Conservation (phyloP, 352 stramenopile genomes). For the Phytophthora capsici region DNA sequence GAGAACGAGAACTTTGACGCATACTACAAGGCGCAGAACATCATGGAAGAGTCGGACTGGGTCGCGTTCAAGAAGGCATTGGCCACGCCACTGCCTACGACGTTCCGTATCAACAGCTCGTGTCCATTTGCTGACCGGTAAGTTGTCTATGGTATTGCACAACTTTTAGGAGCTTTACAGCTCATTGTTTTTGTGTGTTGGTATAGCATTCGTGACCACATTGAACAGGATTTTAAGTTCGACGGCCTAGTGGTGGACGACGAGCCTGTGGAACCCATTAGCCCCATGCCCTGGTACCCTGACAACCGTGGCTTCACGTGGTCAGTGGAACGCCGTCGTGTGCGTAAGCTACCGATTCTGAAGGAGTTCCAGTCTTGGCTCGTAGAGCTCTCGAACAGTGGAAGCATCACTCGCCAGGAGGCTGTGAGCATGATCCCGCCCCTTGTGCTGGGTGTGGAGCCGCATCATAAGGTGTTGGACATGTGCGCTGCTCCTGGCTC, state of each 20-base stretch:
- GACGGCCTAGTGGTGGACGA: conserved; percentile 81
- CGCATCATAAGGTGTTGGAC: conserved; percentile 95
- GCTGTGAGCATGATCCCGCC: conserved; percentile 99
- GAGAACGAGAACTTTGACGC: conserved; percentile 86
- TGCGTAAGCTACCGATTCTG: conserved; percentile 93
- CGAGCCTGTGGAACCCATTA: conserved; percentile 85
- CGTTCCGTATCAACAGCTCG: conserved; percentile 94
- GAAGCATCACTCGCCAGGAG: conserved; percentile 98
- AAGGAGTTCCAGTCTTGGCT: conserved; percentile 97
- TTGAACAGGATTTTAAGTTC: conserved; percentile 88
- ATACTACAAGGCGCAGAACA: conserved; percentile 90
- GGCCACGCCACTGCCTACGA: conserved; percentile 89
- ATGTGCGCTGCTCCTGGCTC: conserved; percentile 98
- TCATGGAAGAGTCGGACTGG: conserved; percentile 89
- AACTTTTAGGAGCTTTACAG: neutral
- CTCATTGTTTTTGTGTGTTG: conserved; percentile 7
- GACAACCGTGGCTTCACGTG: conserved; percentile 91
- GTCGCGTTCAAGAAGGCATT: conserved; percentile 90
- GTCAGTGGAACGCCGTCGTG: conserved; percentile 86
- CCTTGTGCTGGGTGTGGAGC: conserved; percentile 95
- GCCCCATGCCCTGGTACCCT: conserved; percentile 90
- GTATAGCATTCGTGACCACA: conserved; percentile 83
- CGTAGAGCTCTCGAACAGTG: conserved; percentile 93
- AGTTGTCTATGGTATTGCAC: conserved; percentile 4
- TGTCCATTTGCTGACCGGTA: conserved; percentile 85